phyloP scores from a whole-genome alignment of 2,329 filamentous ascomycete genomes.

The Calonectria hongkongensis region DNA sequence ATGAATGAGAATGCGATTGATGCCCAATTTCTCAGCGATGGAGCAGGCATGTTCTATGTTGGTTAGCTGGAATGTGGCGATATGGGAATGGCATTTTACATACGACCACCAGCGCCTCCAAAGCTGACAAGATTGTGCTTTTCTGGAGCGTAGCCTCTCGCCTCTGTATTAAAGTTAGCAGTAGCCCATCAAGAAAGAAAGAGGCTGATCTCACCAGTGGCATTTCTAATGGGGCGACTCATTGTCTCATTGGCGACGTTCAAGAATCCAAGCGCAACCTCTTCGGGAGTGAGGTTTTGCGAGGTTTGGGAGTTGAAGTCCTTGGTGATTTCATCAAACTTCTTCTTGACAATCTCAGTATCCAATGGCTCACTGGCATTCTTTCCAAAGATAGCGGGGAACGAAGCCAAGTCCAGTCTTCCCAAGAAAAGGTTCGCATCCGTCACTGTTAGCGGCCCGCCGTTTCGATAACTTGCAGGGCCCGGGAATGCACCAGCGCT shows the following conservation, averaged over 20 bases:
- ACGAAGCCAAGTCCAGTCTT: constrained; percentile 73
- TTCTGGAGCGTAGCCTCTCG: constrained; percentile 61
- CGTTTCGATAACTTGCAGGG: constrained; percentile 82
- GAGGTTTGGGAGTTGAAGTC: constrained; percentile 62
- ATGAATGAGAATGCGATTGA: constrained; percentile 65
- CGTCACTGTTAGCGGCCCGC: constrained; percentile 82
- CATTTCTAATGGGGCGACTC: constrained; percentile 83
- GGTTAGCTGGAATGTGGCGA: neutral
- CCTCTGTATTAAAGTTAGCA: constrained; percentile 69
- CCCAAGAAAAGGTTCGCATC: constrained; percentile 83
- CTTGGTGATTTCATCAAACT: constrained; percentile 63
- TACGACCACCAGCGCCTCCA: constrained; percentile 82
- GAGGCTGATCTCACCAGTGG: constrained; percentile 63
- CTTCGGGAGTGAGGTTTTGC: constrained; percentile 57
- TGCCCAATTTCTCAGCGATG: constrained; percentile 64
- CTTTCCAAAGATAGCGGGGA: constrained; percentile 82
- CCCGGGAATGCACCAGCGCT: constrained; percentile 83
- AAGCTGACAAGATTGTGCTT: constrained; percentile 65
- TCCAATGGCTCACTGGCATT: constrained; percentile 75
- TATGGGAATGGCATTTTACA: neutral
- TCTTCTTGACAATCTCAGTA: constrained; percentile 58
- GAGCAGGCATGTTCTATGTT: constrained; percentile 65
- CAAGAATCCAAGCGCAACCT: constrained; percentile 81
- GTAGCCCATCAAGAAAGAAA: neutral
- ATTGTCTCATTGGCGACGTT: constrained; percentile 86